phyloP scores from a whole-genome alignment of 139 green algal genomes.

The Chlamydomonas sp. region DNA sequence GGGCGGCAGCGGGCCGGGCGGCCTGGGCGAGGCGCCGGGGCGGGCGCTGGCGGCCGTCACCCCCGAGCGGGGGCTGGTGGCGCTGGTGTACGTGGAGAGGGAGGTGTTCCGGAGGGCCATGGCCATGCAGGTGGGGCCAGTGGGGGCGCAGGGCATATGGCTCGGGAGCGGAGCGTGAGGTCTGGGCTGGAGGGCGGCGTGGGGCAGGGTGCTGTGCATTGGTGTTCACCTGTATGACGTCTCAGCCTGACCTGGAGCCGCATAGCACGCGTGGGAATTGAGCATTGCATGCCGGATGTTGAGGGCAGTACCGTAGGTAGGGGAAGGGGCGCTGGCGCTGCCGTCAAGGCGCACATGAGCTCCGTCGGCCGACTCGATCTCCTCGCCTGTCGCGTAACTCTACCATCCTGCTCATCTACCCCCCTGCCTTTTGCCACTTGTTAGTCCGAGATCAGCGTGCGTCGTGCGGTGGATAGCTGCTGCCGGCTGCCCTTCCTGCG shows the following conservation, averaged over 20 bases:
- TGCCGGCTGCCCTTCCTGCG: slow-evolving; percentile 57
- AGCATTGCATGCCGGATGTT: too few species aligned
- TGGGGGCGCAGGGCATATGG: not conserved
- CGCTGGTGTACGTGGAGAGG: slow-evolving; percentile 37
- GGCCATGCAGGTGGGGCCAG: slow-evolving; percentile 40
- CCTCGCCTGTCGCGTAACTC: not conserved
- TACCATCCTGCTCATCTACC: not conserved
- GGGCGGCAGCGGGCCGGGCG: too few species aligned
- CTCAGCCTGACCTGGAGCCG: too few species aligned
- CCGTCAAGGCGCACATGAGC: too few species aligned
- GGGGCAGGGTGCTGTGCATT: too few species aligned
- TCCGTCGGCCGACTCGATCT: not conserved
- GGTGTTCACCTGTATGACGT: too few species aligned
- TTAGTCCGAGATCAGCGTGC: slow-evolving; percentile 32
- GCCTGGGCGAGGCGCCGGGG: not conserved
- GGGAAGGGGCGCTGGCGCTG: too few species aligned
- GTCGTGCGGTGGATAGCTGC: slow-evolving; percentile 36
- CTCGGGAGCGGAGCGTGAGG: not conserved
- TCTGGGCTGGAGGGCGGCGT: too few species aligned
- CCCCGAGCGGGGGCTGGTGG: slow-evolving; percentile 16
- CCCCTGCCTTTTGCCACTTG: not conserved
- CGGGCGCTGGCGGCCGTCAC: slow-evolving; percentile 22
- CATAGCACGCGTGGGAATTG: too few species aligned
- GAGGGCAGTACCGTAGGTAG: too few species aligned
- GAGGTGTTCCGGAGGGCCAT: slow-evolving; percentile 46